Base-by-base conservation (phyloP, 2,329 filamentous ascomycete genomes). In the Fusarium oligoseptatum region DNA sequence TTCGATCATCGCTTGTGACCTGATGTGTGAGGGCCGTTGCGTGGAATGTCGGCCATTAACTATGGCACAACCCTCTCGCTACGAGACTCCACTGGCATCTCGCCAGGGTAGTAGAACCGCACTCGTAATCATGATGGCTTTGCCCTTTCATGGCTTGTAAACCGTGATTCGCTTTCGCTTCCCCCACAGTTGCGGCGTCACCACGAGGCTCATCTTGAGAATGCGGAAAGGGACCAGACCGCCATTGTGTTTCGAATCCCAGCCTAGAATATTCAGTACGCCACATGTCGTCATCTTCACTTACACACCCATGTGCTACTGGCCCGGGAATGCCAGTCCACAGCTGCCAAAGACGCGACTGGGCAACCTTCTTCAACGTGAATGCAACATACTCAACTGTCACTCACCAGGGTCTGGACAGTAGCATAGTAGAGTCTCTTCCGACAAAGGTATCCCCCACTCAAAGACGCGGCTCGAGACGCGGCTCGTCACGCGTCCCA, bases 401-500 rank as follows among this genome's bases (percentile, higher is more conserved):
- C 52, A 50, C 70, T 50, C 71, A 66, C 66, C 45, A 20, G 62
- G 50, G 22, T 52, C 48, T 32, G 48, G 24, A 52, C 24, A 29
- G 17, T 52, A n/a, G 27, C 24, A 52, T 20, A 32, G 17, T 55
- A 70, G 60, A 61, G 60, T 70, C 66, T 60, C 66, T 52, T 70
- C 67, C 48, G 20, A 48, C 22, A 29, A 52, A 29, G 17, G 61
- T 58, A 60, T 34, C 57, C 62, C 64, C 65, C 43, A 61, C 37
- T 50, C 37, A 48, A 52, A 64, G 66, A 74, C 58, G 60, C 73
- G 72, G 70, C 58, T 72, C 66, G 66, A 67, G 66, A 74, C 56
- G 60, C 73, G 72, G 70, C 58, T 72, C 66, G 66, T 57, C 34
- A 24, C 32, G 34, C 60, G 60, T 55, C 29, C 60, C 67, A 68